A percentile compares a stretch with the other conserved stretches of the same genome.
phyloP scores from a whole-genome alignment of 2,329 filamentous ascomycete genomes.

The Emydomyces testavorans region DNA sequence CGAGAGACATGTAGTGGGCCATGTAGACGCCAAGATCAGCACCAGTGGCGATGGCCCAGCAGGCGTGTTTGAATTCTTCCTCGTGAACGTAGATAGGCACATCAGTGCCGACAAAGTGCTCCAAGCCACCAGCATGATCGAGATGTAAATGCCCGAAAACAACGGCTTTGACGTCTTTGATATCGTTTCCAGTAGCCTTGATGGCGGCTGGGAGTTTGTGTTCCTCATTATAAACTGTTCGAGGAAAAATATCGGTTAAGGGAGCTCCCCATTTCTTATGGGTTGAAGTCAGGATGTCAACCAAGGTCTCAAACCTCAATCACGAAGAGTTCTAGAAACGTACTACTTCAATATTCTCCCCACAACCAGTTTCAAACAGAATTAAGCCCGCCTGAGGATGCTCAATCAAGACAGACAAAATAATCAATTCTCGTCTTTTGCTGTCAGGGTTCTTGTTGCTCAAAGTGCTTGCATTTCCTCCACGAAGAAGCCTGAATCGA shows the following conservation, averaged over 20 bases:
- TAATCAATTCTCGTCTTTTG: constrained; percentile 33
- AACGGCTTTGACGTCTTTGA: constrained; percentile 39
- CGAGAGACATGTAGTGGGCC: constrained; percentile 27
- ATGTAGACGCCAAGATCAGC: constrained; percentile 34
- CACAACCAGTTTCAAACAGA: constrained; percentile 38
- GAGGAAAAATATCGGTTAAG: constrained; percentile 32
- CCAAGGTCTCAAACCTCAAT: neutral
- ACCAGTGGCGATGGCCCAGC: constrained; percentile 35
- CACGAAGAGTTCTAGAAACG: constrained; percentile 11
- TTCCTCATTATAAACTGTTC: constrained; percentile 24
- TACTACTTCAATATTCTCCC: constrained; percentile 33
- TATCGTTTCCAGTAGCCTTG: constrained; percentile 30
- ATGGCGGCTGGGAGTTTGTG: constrained; percentile 31
- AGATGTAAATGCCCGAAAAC: constrained; percentile 40
- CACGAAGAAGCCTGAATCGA: constrained; percentile 27
- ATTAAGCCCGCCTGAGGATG: constrained; percentile 37
- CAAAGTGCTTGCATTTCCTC: constrained; percentile 30
- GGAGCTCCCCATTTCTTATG: constrained; percentile 28
- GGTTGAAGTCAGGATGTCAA: neutral
- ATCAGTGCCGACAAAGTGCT: constrained; percentile 35
- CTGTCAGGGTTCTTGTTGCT: constrained; percentile 31
- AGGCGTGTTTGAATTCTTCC: constrained; percentile 38
- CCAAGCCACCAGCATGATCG: constrained; percentile 40
- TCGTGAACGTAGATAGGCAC: constrained; percentile 41
- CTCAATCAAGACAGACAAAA: constrained; percentile 36